A percentile compares a stretch with the other conserved stretches of the same genome.
These are phyloP conservation scores for Houttuynia cordata DNA, from an alignment of 164 flowering plant species.

Conservation along the genomic window DNA sequence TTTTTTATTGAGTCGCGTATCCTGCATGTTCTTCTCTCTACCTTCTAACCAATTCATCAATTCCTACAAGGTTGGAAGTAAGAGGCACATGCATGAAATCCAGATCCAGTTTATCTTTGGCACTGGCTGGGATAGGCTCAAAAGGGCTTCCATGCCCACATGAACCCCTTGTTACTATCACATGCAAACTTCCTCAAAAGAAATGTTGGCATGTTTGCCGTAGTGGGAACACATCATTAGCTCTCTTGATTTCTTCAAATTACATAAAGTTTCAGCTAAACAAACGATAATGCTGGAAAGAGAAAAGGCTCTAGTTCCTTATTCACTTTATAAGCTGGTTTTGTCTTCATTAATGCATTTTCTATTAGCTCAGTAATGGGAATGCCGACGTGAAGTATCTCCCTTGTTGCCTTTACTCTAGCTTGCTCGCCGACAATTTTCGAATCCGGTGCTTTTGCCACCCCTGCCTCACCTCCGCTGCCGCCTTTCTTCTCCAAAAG, in stretches of 20 bases:
- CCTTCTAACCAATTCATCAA: background rate
- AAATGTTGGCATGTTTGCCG: background rate
- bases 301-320: background rate
- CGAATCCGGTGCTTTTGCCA: conserved; percentile 1
- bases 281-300: background rate
- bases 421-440: conserved; percentile 1
- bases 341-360: background rate
- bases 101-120: background rate
- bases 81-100: background rate
- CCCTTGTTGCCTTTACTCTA: background rate
- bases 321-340: background rate
- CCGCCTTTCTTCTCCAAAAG: background rate
- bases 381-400: background rate
- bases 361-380: background rate
- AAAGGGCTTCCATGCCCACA: background rate
- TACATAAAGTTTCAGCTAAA: background rate
- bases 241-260: background rate
- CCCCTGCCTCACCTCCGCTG: background rate
- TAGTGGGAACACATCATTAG: background rate
- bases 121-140: background rate
- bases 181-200: background rate
- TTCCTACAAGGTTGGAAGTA: background rate
- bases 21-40: background rate
- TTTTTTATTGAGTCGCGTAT: background rate
- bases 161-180: background rate